Conservation (phyloP, 176 grass and related monocot species). For the Aechmea fasciata region DNA sequence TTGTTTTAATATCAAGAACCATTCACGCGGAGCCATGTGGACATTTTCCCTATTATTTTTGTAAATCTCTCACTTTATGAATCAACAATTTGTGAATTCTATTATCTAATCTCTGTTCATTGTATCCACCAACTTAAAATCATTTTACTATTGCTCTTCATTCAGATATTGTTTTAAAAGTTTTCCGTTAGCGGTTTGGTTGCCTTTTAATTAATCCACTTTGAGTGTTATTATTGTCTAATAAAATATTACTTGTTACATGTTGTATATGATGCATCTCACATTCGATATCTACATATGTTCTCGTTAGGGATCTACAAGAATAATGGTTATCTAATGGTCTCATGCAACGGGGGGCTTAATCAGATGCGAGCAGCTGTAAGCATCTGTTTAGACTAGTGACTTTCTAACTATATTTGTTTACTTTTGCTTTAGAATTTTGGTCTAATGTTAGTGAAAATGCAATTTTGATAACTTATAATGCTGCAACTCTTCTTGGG, state of each 20-base stretch:
- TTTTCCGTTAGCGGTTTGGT: too few species aligned
- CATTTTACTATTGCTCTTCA: too few species aligned
- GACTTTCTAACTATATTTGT: background rate
- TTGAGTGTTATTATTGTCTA: background rate
- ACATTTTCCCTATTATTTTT: too few species aligned
- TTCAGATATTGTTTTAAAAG: too few species aligned
- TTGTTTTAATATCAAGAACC: too few species aligned
- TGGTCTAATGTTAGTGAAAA: background rate
- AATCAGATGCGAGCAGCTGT: constrained; percentile 97
- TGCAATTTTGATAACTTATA: background rate
- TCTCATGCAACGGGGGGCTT: constrained; percentile 94
- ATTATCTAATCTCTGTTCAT: too few species aligned
- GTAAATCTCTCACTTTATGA: too few species aligned
- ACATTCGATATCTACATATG: background rate
- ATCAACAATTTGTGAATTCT: too few species aligned
- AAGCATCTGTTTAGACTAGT: constrained; percentile 10
- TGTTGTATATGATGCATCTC: background rate
- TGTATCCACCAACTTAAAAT: too few species aligned
- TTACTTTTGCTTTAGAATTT: background rate
- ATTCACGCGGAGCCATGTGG: too few species aligned
- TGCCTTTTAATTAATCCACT: background rate
- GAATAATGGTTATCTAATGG: constrained; percentile 90
- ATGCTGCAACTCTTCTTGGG: constrained; percentile 3
- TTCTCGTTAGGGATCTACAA: constrained; percentile 62
- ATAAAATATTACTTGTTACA: background rate